Base-by-base conservation (phyloP, 768 basidiomycete species). In the Naganishia randhawae region DNA sequence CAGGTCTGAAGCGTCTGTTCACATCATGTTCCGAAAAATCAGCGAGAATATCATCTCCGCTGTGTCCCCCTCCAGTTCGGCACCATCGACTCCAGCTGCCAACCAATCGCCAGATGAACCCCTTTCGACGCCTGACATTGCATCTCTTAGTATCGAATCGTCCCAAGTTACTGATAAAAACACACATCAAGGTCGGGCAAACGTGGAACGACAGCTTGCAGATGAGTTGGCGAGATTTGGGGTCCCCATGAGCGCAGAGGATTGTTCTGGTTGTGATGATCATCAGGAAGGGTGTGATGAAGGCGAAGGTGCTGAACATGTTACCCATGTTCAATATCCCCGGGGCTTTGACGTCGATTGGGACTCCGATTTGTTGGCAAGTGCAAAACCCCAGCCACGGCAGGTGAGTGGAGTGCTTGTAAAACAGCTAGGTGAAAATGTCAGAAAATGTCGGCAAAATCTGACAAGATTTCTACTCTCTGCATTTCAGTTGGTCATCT, bases 361-460 rank as follows among this genome's bases (percentile, higher is more conserved):
- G 82, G 87, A 88, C 25, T 85, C 86, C 2, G 85, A 88, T 53
- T 86, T 98, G 86, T 81, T 93, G n/a, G 94, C 93, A 10, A 86
- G 87, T 33, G 85, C 92, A 31, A 89, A 89, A 78, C 88, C 91
- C 2, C 92, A 91, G 78, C 85, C 85, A 42, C 87, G 92, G 27
- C 89, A 92, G 83, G 90, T 88, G 71, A 55, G 83, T 48, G 45
- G 1, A n/a, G 25, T 22, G 45, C 14, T n/a, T 3, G n/a, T 3
- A 48, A 70, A n/a, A n/a, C 5, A 37, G 9, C 9, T 52, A 10
- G 8, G 33, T 14, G 22, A 13, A 45, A 10, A 31, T 19, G 7
- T 11, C 29, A 11, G 13, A 19, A 22, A 3, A 22, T 17, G 33
- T 35, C 22, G n/a, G 31, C 54, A 19, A 32, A n/a, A 35, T 35